These are phyloP conservation scores for Cylindrotheca closterium DNA, from an alignment of 108 stramenopile genomes.

Conservation along the genomic window DNA sequence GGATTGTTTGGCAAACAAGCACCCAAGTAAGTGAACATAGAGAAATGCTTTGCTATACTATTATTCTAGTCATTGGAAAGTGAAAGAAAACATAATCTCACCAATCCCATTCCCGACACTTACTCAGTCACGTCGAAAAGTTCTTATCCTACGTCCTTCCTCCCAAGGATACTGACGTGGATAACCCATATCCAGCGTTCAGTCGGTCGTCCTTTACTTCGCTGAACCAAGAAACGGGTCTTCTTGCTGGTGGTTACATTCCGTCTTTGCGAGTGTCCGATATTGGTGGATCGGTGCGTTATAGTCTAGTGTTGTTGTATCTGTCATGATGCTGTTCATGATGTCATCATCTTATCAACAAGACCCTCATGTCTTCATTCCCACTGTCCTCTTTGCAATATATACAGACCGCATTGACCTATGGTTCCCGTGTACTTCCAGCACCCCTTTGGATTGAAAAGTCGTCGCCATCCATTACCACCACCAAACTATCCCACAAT, in stretches of 20 bases:
- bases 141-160: conserved; percentile 68
- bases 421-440: conserved; percentile 64
- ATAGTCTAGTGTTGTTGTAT: conserved; percentile 34
- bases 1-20: conserved; percentile 68
- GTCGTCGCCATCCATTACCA: background rate
- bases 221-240: conserved; percentile 67
- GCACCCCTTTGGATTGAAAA: conserved; percentile 78
- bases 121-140: conserved; percentile 30
- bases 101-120: no score
- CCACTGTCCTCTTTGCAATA: no score
- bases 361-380: no score
- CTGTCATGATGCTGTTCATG: no score
- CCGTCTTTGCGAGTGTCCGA: conserved; percentile 64
- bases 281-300: conserved; percentile 39
- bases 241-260: conserved; percentile 71
- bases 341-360: no score
- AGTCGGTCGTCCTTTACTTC: conserved; percentile 49
- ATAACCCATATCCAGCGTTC: conserved; percentile 69
- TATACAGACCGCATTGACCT: conserved; percentile 46
- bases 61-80: background rate
- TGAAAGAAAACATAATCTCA: no score
- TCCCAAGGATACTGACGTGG: conserved; percentile 29
- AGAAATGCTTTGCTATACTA: background rate
- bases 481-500: conserved; percentile 42
- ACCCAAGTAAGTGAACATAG: conserved; percentile 41